Percentiles rank a stretch among this genome's conserved stretches.
These are phyloP conservation scores for Leccinum barrowsii DNA, from an alignment of 768 basidiomycete species.

Conservation along the genomic window DNA sequence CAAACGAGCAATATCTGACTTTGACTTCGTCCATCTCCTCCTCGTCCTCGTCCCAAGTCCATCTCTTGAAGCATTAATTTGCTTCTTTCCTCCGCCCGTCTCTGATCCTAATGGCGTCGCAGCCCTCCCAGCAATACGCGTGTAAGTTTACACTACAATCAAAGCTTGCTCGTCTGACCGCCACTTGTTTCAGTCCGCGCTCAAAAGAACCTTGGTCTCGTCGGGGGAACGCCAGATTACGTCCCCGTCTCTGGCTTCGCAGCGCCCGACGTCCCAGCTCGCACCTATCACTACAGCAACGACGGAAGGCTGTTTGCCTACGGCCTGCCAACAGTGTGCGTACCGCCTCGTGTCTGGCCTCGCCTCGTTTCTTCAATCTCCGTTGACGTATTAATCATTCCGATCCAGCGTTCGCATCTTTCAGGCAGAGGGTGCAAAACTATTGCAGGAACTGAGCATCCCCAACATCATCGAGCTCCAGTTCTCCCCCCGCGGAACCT, in stretches of 20 bases:
- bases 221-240: slow-evolving; percentile 80
- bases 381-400: slow-evolving; percentile 9
- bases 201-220: slow-evolving; percentile 88
- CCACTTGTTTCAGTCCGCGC: slow-evolving; percentile 59
- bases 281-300: slow-evolving; percentile 76
- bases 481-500: slow-evolving; percentile 93
- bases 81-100: slow-evolving; percentile 51
- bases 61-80: slow-evolving; percentile 74
- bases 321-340: slow-evolving; percentile 71
- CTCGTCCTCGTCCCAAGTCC: slow-evolving; percentile 4
- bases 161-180: slow-evolving; percentile 13
- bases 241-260: slow-evolving; percentile 56
- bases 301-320: slow-evolving; percentile 89
- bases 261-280: slow-evolving; percentile 66
- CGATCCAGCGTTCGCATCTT: slow-evolving; percentile 64
- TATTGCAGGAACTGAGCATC: slow-evolving; percentile 71
- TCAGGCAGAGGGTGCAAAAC: slow-evolving; percentile 67
- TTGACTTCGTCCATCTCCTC: slow-evolving; percentile 26
- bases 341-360: slow-evolving; percentile 21
- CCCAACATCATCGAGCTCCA: slow-evolving; percentile 78
- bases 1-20: slow-evolving; percentile 6
- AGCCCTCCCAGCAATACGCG: slow-evolving; percentile 79
- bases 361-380: slow-evolving; percentile 7
- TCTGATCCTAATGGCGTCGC: slow-evolving; percentile 53
- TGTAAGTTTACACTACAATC: slow-evolving; percentile 49